phyloP scores from a whole-genome alignment of 176 grass and related monocot genomes.

The Guadua angustifolia region DNA sequence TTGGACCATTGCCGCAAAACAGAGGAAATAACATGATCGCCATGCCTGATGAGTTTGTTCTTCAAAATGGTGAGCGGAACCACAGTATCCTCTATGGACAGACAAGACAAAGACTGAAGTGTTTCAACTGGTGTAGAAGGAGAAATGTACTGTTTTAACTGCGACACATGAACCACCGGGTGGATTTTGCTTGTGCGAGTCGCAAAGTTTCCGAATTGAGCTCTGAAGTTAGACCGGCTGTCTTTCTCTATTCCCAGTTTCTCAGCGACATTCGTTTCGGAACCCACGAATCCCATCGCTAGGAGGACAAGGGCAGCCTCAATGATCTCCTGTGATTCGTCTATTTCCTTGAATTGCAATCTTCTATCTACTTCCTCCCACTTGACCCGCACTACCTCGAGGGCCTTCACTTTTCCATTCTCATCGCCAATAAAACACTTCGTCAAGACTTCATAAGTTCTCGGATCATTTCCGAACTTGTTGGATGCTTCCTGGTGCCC shows the following conservation, averaged over 20 bases:
- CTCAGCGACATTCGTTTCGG: constrained; percentile 74
- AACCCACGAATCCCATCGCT: constrained; percentile 95
- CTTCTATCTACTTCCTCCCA: constrained; percentile 76
- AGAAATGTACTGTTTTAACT: too few relatives aligned
- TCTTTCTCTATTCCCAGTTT: constrained; percentile 80
- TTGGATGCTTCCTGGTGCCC: constrained; percentile 87
- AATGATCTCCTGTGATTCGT: constrained; percentile 82
- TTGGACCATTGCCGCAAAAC: too few relatives aligned
- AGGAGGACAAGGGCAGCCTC: constrained; percentile 95
- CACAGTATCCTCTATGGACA: too few relatives aligned
- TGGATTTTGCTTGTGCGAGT: too few relatives aligned
- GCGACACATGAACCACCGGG: too few relatives aligned
- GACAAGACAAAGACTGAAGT: too few relatives aligned
- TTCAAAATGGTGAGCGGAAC: too few relatives aligned
- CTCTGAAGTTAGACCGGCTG: constrained; percentile 91
- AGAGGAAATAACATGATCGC: too few relatives aligned
- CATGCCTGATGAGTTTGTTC: too few relatives aligned
- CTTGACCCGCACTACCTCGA: constrained; percentile 72
- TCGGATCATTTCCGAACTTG: constrained; percentile 93
- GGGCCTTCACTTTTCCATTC: constrained; percentile 81
- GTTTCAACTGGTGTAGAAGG: too few relatives aligned
- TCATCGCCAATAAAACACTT: constrained; percentile 83
- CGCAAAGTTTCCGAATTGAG: constrained; percentile 78
- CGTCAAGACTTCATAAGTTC: constrained; percentile 83
- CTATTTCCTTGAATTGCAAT: constrained; percentile 70